These are phyloP conservation scores for Cubamyces lactineus DNA, from an alignment of 768 basidiomycete genomes.

Conservation along the genomic window DNA sequence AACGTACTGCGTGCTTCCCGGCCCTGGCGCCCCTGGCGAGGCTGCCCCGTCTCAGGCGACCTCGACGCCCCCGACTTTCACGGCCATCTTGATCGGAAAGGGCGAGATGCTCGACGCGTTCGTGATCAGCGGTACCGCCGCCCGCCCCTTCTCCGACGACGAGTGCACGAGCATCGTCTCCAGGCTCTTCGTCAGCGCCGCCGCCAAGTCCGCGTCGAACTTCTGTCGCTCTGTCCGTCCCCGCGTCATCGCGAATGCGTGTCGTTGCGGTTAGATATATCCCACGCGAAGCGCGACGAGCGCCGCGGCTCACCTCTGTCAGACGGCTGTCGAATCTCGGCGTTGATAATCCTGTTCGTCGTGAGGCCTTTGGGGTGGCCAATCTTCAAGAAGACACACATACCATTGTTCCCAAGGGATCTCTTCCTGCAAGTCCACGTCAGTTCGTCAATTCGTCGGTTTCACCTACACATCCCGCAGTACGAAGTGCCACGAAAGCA, in stretches of 20 bases:
- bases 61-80: conserved; percentile 70
- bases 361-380: background rate
- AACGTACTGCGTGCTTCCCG: background rate
- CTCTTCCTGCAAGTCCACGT: conserved; percentile 55
- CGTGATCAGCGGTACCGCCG: conserved; percentile 79
- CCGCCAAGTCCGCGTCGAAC: conserved; percentile 60
- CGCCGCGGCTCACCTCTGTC: conserved; percentile 52
- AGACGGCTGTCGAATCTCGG: conserved; percentile 72
- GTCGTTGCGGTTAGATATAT: no score
- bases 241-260: no score
- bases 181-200: conserved; percentile 66
- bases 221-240: conserved; percentile 44
- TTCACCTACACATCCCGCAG: background rate
- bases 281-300: no score
- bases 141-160: conserved; percentile 75
- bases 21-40: background rate
- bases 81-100: conserved; percentile 73
- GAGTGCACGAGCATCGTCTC: conserved; percentile 76
- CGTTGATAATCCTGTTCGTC: conserved; percentile 69
- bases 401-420: conserved; percentile 90
- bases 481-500: no score
- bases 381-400: conserved; percentile 21
- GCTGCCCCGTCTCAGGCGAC: conserved; percentile 39
- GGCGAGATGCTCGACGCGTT: conserved; percentile 72
- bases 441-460: background rate